Percentiles rank a stretch among this genome's conserved stretches.
phyloP scores from a whole-genome alignment of 73 alveolate genomes.

The Tetrahymena thermophila region DNA sequence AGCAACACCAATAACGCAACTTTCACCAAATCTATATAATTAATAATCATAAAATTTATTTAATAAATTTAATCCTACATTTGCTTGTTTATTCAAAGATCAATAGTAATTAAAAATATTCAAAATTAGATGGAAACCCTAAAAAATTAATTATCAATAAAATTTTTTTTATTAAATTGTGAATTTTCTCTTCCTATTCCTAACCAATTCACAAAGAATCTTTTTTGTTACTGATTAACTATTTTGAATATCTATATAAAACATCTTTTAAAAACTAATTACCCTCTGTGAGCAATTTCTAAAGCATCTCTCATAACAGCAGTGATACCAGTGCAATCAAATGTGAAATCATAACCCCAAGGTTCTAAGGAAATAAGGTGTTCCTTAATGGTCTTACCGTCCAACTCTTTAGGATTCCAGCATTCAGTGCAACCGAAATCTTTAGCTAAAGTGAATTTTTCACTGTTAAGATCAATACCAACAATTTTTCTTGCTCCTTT shows the following conservation, averaged over 20 bases:
- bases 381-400: constrained; percentile 64
- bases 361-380: constrained; percentile 58
- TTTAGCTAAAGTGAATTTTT: constrained; percentile 71
- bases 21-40: constrained; percentile 41
- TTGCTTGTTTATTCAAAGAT: too few species aligned
- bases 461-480: constrained; percentile 80
- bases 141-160: too few species aligned
- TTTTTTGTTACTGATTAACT: too few species aligned
- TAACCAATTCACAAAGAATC: too few species aligned
- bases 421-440: constrained; percentile 84
- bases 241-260: too few species aligned
- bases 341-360: constrained; percentile 88
- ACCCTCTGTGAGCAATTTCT: constrained; percentile 71
- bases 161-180: too few species aligned
- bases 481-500: constrained; percentile 67
- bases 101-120: too few species aligned
- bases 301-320: constrained; percentile 81
- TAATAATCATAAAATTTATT: not conserved
- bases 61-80: not conserved
- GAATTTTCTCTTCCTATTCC: too few species aligned
- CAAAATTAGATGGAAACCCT: too few species aligned
- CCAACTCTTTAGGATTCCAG: constrained; percentile 60
- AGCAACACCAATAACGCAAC: constrained; percentile 88
- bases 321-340: constrained; percentile 77
- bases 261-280: not conserved